These are phyloP conservation scores for Starmerella bombicola DNA, from an alignment of 805 yeast species.

Conservation along the genomic window DNA sequence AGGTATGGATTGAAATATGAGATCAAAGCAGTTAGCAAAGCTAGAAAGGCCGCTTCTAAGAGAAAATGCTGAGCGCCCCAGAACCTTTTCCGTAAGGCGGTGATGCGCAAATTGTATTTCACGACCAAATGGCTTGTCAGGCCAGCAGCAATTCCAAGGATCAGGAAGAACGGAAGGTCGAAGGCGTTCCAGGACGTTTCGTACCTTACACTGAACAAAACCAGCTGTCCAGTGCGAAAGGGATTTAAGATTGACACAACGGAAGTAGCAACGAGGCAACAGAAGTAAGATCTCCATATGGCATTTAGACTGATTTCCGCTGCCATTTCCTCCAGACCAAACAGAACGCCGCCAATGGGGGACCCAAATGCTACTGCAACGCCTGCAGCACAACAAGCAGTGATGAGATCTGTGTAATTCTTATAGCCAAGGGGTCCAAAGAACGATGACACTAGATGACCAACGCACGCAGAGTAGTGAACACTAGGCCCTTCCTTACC, in stretches of 20 bases:
- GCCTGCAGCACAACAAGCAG: conserved; percentile 94
- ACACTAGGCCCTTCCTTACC: conserved; percentile 99
- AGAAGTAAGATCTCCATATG: conserved; percentile 83
- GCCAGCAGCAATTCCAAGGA: conserved; percentile 86
- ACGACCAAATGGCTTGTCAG: conserved; percentile 70
- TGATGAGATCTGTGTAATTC: conserved; percentile 44
- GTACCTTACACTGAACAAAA: conserved; percentile 81
- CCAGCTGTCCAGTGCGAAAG: conserved; percentile 87
- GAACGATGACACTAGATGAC: conserved; percentile 42
- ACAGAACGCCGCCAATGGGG: conserved; percentile 87
- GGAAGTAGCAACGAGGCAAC: conserved; percentile 77
- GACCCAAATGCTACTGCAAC: conserved; percentile 97
- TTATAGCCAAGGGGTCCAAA: conserved; percentile 33
- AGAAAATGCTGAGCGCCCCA: conserved; percentile 42
- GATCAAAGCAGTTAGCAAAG: conserved; percentile 57
- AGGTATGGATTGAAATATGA: conserved; percentile 78
- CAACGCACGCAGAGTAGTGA: conserved; percentile 96
- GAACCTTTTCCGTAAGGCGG: conserved; percentile 62
- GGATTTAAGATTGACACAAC: conserved; percentile 75
- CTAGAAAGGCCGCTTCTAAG: conserved; percentile 56
- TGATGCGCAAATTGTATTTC: conserved; percentile 61
- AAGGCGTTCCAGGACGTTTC: conserved; percentile 75
- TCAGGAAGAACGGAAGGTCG: conserved; percentile 62
- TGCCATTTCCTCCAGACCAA: conserved; percentile 84
- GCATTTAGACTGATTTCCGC: conserved; percentile 56